Conservation (phyloP, 257 asterid species). For the Gentiana dahurica region DNA sequence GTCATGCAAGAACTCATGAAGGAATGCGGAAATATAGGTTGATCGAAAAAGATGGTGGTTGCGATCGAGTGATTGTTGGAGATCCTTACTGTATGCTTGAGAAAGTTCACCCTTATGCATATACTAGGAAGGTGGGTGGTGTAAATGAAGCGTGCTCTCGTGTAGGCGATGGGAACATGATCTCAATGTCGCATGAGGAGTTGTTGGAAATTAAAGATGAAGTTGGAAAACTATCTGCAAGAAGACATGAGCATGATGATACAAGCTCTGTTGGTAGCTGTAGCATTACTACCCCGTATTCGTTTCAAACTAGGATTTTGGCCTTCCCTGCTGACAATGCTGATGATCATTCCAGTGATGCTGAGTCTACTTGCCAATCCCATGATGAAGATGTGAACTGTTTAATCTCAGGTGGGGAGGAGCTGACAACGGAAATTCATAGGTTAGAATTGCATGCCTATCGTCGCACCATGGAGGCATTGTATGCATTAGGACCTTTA, state of each 20-base stretch:
- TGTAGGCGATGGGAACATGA: conserved; percentile 5
- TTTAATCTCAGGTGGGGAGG: conserved; percentile 9
- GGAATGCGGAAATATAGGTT: conserved; percentile 16
- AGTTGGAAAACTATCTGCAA: background rate
- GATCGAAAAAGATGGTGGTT: conserved; percentile 16
- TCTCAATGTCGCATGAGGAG: conserved; percentile 14
- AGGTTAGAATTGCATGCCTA: conserved; percentile 44
- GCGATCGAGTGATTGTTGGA: conserved; percentile 7
- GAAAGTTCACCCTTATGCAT: conserved; percentile 9
- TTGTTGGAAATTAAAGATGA: conserved; percentile 6
- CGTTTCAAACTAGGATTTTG: conserved; percentile 14
- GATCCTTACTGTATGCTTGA: conserved; percentile 7
- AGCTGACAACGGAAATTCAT: conserved; percentile 24
- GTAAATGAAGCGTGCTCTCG: conserved; percentile 7
- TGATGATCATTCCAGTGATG: conserved; percentile 26
- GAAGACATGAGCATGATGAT: conserved; percentile 14
- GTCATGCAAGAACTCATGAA: conserved; percentile 13
- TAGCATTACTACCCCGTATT: conserved; percentile 9
- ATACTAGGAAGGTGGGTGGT: conserved; percentile 2
- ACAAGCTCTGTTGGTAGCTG: conserved; percentile 37
- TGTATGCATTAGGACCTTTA: conserved; percentile 44
- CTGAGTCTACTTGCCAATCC: conserved; percentile 25
- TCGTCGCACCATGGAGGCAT: conserved; percentile 38
- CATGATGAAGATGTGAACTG: conserved; percentile 9
- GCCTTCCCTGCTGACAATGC: conserved; percentile 4